phyloP scores from a whole-genome alignment of 441 rosid genomes.

The Pelargonium myrrhifolium region DNA sequence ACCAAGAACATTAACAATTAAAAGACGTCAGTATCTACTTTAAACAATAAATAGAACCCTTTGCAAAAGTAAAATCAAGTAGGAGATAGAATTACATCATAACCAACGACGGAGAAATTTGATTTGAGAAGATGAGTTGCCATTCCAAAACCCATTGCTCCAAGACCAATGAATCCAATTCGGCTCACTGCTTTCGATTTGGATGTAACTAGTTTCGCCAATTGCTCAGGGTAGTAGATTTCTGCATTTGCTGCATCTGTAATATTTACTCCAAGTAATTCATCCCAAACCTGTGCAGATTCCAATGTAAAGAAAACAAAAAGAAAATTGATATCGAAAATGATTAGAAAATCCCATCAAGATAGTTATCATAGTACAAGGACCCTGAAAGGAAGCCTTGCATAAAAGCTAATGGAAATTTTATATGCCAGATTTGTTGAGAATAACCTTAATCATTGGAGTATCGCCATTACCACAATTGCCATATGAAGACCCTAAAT shows the following conservation, averaged over 20 bases:
- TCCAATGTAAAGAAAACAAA: slow-evolving; percentile 12
- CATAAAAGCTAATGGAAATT: slow-evolving; percentile 13
- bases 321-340: not conserved
- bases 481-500: slow-evolving; percentile 58
- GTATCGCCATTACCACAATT: slow-evolving; percentile 33
- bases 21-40: not conserved
- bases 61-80: slow-evolving; percentile 9
- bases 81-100: slow-evolving; percentile 52
- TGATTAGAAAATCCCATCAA: slow-evolving; percentile 12
- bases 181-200: slow-evolving; percentile 48
- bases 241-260: slow-evolving; percentile 55
- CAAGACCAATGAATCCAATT: slow-evolving; percentile 91
- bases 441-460: slow-evolving; percentile 58
- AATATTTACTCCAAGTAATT: slow-evolving; percentile 55
- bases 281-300: slow-evolving; percentile 62
- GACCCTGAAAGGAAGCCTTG: slow-evolving; percentile 13
- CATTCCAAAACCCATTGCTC: slow-evolving; percentile 99
- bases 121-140: slow-evolving; percentile 75
- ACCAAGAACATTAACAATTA: not conserved
- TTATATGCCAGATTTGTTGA: slow-evolving; percentile 16
- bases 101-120: slow-evolving; percentile 62
- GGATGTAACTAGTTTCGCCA: slow-evolving; percentile 48
- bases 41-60: slow-evolving; percentile 5
- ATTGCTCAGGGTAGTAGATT: slow-evolving; percentile 62
- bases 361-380: slow-evolving; percentile 8